Percentiles rank a stretch among this genome's conserved stretches.
Conservation (phyloP, 148 eudicot species). For the Silene conica region DNA sequence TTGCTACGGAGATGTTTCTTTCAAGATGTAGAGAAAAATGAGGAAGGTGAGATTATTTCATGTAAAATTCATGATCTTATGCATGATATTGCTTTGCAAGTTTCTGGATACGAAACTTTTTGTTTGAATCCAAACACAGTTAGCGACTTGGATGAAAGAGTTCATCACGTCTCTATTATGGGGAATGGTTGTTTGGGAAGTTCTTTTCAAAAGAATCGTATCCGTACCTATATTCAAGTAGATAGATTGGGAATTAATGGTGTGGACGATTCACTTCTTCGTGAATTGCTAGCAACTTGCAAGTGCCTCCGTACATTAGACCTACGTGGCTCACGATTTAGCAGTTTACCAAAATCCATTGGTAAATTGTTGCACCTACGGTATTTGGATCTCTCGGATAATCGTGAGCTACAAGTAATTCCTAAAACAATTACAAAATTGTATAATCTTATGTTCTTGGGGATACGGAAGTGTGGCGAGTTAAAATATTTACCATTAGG, state of each 20-base stretch:
- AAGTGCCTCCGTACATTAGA: not conserved
- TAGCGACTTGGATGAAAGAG: not conserved
- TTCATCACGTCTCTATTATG: not conserved
- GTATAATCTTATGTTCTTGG: not conserved
- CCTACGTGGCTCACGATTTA: not conserved
- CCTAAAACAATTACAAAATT: conserved; percentile 5
- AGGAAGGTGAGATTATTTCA: not conserved
- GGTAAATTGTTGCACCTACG: conserved; percentile 11
- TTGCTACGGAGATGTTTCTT: conserved; percentile 9
- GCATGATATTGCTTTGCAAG: not conserved
- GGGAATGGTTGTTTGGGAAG: no score
- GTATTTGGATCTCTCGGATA: not conserved
- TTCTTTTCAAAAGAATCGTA: not conserved
- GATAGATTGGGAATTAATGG: not conserved
- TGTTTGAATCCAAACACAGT: no score
- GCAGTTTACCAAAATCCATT: not conserved
- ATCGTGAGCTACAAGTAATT: not conserved
- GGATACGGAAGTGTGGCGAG: not conserved
- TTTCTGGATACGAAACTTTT: not conserved
- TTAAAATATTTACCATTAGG: not conserved
- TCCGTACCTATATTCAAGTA: conserved; percentile 17
- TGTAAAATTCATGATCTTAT: conserved; percentile 1
- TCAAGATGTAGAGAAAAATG: not conserved
- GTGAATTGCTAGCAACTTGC: not conserved
- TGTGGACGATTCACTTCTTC: no score